Conservation (phyloP, 768 basidiomycete genomes). For the Psilocybe cubensis region DNA sequence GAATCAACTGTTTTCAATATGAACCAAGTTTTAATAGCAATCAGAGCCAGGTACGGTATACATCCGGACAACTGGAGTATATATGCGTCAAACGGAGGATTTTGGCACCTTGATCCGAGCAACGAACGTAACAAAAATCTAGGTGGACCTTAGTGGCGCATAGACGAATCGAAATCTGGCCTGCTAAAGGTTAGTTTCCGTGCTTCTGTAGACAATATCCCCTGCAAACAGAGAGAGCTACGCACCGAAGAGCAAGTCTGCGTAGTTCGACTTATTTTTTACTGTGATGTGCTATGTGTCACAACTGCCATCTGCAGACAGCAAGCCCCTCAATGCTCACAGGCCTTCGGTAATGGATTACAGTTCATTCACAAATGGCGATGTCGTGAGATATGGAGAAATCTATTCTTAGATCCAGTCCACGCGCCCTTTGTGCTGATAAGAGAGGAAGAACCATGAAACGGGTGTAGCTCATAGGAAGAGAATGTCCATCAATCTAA, state of each 20-base stretch:
- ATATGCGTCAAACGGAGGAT: constrained; percentile 8
- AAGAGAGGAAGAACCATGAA: not conserved
- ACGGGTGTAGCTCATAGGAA: not conserved
- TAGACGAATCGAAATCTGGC: not conserved
- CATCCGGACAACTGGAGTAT: constrained; percentile 9
- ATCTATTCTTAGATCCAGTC: constrained; percentile 2
- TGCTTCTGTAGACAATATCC: not conserved
- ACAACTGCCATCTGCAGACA: not conserved
- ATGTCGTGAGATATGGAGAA: not conserved
- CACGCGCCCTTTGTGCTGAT: not conserved
- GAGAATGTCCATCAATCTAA: not conserved
- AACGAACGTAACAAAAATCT: constrained; percentile 1
- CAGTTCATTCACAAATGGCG: not conserved
- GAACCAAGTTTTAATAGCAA: constrained; percentile 10
- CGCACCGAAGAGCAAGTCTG: not conserved
- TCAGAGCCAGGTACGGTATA: constrained; percentile 6
- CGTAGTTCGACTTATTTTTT: not conserved
- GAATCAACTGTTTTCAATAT: not conserved
- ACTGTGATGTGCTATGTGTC: not conserved
- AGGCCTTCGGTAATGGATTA: not conserved
- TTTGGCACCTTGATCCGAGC: constrained; percentile 11
- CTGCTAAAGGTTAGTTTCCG: not conserved
- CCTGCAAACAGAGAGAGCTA: not conserved
- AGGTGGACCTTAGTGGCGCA: not conserved
- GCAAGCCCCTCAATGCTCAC: not conserved